These are phyloP conservation scores for Fusarium sp. DNA, from an alignment of 2,329 filamentous ascomycete genomes.

Conservation along the genomic window DNA sequence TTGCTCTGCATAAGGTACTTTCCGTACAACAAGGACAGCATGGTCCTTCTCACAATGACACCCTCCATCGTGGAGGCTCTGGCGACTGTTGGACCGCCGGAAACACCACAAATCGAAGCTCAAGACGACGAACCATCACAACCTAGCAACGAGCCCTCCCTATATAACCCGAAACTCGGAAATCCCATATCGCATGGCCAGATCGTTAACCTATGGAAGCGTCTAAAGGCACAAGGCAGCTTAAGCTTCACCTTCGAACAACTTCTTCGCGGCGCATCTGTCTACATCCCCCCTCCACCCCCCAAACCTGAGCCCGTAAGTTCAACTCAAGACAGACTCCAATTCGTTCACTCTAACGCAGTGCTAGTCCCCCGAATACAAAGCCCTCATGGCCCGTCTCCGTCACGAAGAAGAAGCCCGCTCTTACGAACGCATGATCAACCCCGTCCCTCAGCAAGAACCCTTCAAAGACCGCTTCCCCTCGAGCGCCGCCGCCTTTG, in stretches of 20 bases:
- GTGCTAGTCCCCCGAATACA: conserved; percentile 79
- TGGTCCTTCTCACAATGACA: conserved; percentile 85
- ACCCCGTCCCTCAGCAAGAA: conserved; percentile 66
- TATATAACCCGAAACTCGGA: conserved; percentile 64
- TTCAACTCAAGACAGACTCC: conserved; percentile 8
- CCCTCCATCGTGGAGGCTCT: conserved; percentile 73
- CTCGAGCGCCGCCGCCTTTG: conserved; percentile 64
- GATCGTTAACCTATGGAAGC: conserved; percentile 70
- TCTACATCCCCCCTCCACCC: conserved; percentile 83
- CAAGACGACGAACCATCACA: conserved; percentile 19
- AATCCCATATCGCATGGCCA: conserved; percentile 79
- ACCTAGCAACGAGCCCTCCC: conserved; percentile 61
- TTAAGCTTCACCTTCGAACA: conserved; percentile 68
- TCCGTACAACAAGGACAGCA: conserved; percentile 48
- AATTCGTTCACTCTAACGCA: conserved; percentile 1
- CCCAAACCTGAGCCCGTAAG: conserved; percentile 81
- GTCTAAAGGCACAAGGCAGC: conserved; percentile 54
- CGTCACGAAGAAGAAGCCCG: conserved; percentile 84
- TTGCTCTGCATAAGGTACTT: background rate
- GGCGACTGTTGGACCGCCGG: conserved; percentile 46
- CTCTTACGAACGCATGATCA: conserved; percentile 83
- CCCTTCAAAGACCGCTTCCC: conserved; percentile 71
- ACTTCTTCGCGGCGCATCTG: conserved; percentile 75
- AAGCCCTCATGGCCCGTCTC: conserved; percentile 85
- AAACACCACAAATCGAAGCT: conserved; percentile 13